Conservation (phyloP, 805 yeast genomes). For the Barnettozyma botsteinii region DNA sequence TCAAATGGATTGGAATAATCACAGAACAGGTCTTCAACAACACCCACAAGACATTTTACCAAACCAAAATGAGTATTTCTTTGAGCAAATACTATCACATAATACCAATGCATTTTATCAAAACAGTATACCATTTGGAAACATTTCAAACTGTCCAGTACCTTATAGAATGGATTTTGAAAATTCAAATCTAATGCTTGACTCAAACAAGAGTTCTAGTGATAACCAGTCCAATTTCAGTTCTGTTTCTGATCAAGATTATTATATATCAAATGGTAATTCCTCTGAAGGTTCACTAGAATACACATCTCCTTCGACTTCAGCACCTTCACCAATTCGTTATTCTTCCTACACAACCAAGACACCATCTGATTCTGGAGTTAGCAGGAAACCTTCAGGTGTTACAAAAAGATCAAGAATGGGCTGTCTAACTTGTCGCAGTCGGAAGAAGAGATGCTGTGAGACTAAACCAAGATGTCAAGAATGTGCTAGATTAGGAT, state of each 20-base stretch:
- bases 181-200: slow-evolving; percentile 4
- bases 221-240: no score
- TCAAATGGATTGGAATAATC: not conserved
- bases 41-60: not conserved
- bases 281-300: not conserved
- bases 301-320: slow-evolving; percentile 1
- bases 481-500: slow-evolving; percentile 60
- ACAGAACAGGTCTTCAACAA: not conserved
- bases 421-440: slow-evolving; percentile 78
- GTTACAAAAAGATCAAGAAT: slow-evolving; percentile 45
- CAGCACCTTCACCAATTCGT: not conserved
- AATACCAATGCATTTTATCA: no score
- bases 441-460: slow-evolving; percentile 73
- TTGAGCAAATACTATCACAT: not conserved
- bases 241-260: not conserved
- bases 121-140: no score
- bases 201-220: slow-evolving; percentile 9
- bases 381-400: slow-evolving; percentile 2
- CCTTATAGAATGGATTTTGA: not conserved
- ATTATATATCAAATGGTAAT: not conserved
- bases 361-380: slow-evolving; percentile 10
- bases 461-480: slow-evolving; percentile 61
- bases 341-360: slow-evolving; percentile 1
- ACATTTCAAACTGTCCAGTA: no score
- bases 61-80: not conserved